Percentiles rank a stretch among this genome's conserved stretches.
These are phyloP conservation scores for Themeda triandra DNA, from an alignment of 176 grass and related monocot species.

Conservation along the genomic window DNA sequence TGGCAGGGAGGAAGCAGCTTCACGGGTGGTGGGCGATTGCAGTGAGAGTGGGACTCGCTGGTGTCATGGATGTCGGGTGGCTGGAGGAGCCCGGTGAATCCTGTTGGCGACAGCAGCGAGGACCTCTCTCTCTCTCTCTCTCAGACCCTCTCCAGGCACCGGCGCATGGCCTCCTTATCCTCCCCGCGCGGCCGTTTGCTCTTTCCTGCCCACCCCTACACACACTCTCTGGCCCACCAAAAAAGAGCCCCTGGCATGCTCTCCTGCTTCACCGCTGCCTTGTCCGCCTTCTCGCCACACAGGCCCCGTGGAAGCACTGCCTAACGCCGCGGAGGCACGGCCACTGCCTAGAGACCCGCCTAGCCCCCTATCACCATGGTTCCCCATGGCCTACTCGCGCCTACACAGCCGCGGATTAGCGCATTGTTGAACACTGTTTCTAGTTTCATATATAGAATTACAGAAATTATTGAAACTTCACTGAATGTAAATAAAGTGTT, in stretches of 20 bases:
- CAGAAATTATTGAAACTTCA: neutral
- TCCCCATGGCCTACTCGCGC: no score
- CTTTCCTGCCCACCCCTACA: no score
- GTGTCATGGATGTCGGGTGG: neutral
- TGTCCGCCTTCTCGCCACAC: no score
- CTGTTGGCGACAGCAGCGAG: neutral
- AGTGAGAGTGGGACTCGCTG: neutral
- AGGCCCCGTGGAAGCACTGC: no score
- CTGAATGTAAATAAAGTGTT: neutral
- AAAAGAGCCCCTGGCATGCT: no score
- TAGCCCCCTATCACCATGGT: no score
- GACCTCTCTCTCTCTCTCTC: neutral
- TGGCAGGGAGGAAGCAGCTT: neutral
- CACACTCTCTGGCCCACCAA: no score
- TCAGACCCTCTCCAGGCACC: neutral
- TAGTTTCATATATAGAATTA: conserved; percentile 13
- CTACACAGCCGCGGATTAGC: neutral
- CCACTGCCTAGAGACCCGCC: no score
- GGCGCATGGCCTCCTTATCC: no score
- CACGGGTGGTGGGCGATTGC: neutral
- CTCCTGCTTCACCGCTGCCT: no score
- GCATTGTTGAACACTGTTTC: neutral
- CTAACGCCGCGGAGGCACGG: no score
- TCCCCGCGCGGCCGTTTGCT: no score
- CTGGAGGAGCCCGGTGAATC: neutral